Evolutionary conservation across 2,329 filamentous ascomycete species (phyloP), one percentile per base, ranked within the genome.

Genomic region (Anthostomella pinea): DNA sequence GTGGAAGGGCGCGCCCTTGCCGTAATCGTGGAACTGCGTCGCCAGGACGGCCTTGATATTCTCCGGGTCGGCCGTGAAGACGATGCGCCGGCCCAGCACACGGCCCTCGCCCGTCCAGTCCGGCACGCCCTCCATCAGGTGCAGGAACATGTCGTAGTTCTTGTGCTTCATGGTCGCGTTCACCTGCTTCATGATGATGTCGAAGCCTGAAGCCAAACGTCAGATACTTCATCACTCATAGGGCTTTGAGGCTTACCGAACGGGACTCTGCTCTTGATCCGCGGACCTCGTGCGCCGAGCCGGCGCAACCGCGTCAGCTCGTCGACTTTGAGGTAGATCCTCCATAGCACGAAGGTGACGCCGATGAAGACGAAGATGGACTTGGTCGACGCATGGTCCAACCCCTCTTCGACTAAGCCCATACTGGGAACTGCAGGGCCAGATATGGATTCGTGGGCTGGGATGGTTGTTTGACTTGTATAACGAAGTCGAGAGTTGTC

Each of bases 41-140:
- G 89, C 86, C n/a, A 96, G 70, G 15, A 96, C 74, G 5, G 90
- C 87, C 62, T 95, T 95, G 67, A 95, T 54, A 57, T 95, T 95
- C 54, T 94, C 87, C 1, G 85, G 85, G 49, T 95, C 88, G 5
- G 77, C 77, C 0, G 90, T 95, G 54, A 93, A 73, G 41, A 94
- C 60, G 15, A 83, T 61, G n/a, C 85, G 77, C 30, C 66, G 59
- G 30, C 74, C 72, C 2, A 78, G 52, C 6, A 79, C 51, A 2
- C 69, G 69, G 8, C 66, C 59, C 62, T 91, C 85, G 24, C 73
- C 64, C 0, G 85, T 90, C 49, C 70, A 80, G 20, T 63, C 57
- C 4, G 63, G 53, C 11, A 62, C 60, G 7, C 46, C 30, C 13
- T 51, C 52, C 52, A 89, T 75, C 35, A 71, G 60, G 2, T 60